phyloP scores from a whole-genome alignment of 371 early-diverging fungal genomes.

The Lichtheimia corymbifera region DNA sequence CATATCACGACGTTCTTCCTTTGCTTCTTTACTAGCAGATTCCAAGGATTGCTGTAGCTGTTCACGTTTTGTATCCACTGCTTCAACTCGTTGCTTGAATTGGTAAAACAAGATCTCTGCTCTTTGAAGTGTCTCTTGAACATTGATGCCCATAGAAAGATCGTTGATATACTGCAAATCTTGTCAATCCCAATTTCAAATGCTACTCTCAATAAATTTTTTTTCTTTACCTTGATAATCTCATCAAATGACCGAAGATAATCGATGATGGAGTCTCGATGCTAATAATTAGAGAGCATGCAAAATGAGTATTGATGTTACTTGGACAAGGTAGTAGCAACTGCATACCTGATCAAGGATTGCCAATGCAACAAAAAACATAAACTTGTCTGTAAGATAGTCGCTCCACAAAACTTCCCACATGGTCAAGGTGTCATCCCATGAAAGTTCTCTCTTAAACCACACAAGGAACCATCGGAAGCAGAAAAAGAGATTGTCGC shows the following conservation, averaged over 20 bases:
- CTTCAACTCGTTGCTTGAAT: conserved; percentile 57
- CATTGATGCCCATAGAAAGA: conserved; percentile 72
- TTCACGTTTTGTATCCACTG: conserved; percentile 32
- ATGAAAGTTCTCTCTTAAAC: conserved; percentile 93
- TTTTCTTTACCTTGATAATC: conserved; percentile 80
- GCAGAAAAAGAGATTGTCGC: conserved; percentile 87
- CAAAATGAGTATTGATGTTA: neutral
- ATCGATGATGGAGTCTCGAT: conserved; percentile 79
- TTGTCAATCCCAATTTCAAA: neutral
- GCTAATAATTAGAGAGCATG: conserved; percentile 26
- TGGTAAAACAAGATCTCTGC: conserved; percentile 82
- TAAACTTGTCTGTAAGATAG: conserved; percentile 76
- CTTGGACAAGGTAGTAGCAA: neutral
- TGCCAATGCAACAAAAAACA: conserved; percentile 87
- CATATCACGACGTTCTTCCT: neutral
- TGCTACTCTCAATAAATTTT: neutral
- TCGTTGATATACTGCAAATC: conserved; percentile 79
- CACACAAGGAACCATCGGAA: conserved; percentile 94
- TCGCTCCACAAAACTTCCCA: conserved; percentile 94
- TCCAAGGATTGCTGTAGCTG: neutral
- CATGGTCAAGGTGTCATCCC: conserved; percentile 73
- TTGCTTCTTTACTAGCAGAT: conserved; percentile 1
- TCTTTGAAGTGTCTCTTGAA: conserved; percentile 76
- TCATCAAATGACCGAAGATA: conserved; percentile 86
- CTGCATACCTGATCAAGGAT: conserved; percentile 68